phyloP scores from a whole-genome alignment of 768 basidiomycete genomes.

The Gautieria morchelliformis region DNA sequence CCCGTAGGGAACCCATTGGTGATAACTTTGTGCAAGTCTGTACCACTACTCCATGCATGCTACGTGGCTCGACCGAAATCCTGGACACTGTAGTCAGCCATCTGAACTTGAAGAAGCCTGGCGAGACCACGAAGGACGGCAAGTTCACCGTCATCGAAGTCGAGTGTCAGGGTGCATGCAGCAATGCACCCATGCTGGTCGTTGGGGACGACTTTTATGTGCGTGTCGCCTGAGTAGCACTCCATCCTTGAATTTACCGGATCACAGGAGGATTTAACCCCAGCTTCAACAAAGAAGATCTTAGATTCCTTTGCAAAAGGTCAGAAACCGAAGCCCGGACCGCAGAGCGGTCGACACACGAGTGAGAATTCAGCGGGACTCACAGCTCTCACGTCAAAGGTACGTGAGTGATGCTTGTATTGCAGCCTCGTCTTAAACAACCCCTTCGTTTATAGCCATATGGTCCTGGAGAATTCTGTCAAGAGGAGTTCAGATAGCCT shows the following conservation, averaged over 20 bases:
- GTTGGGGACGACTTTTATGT: constrained; percentile 97
- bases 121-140: constrained; percentile 89
- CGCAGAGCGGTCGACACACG: constrained; percentile 77
- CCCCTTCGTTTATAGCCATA: constrained; percentile 55
- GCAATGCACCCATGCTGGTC: constrained; percentile 95
- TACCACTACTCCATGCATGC: constrained; percentile 98
- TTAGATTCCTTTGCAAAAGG: constrained; percentile 73
- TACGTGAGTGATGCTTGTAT: constrained; percentile 20
- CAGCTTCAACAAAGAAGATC: constrained; percentile 67
- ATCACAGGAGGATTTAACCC: constrained; percentile 73
- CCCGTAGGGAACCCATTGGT: constrained; percentile 79
- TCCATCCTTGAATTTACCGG: background rate
- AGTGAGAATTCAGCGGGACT: constrained; percentile 92
- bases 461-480: constrained; percentile 86
- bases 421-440: constrained; percentile 4
- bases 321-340: constrained; percentile 85
- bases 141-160: constrained; percentile 98
- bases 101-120: constrained; percentile 75
- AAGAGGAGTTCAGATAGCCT: constrained; percentile 70
- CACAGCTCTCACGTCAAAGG: constrained; percentile 71
- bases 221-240: constrained; percentile 20
- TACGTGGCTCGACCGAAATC: constrained; percentile 85
- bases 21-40: constrained; percentile 95
- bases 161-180: constrained; percentile 97
- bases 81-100: constrained; percentile 76